phyloP scores from a whole-genome alignment of 2,329 filamentous ascomycete species.

The Immersiporthe knoxdaviesiana region DNA sequence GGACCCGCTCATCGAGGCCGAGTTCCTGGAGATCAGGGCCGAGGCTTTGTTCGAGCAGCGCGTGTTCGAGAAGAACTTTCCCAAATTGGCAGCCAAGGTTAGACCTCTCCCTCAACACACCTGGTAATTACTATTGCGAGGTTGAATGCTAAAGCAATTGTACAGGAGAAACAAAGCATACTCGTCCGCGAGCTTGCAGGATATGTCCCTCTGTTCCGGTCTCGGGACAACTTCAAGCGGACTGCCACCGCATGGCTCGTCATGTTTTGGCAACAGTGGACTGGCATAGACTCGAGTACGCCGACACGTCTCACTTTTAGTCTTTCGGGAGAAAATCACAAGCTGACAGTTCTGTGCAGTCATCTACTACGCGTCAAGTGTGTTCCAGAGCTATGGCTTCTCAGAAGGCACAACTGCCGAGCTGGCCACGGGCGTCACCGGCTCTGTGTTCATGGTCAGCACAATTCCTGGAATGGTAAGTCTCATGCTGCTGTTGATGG shows the following conservation, averaged over 20 bases:
- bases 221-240: slow-evolving; percentile 54
- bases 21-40: slow-evolving; percentile 53
- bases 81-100: slow-evolving; percentile 44
- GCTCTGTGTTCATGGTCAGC: slow-evolving; percentile 38
- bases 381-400: slow-evolving; percentile 29
- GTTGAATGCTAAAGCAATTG: background rate
- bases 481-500: background rate
- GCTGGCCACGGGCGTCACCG: slow-evolving; percentile 41
- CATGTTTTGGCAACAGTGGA: slow-evolving; percentile 55
- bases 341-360: background rate
- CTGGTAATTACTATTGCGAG: background rate
- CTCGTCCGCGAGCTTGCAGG: slow-evolving; percentile 52
- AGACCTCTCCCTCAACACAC: background rate
- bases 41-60: slow-evolving; percentile 48
- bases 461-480: slow-evolving; percentile 33
- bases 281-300: slow-evolving; percentile 44
- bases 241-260: slow-evolving; percentile 47
- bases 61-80: slow-evolving; percentile 48
- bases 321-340: too few species aligned
- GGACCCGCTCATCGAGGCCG: slow-evolving; percentile 44
- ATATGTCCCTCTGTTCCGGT: slow-evolving; percentile 51
- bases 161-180: slow-evolving; percentile 43
- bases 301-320: too few species aligned
- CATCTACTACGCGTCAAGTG: slow-evolving; percentile 29
- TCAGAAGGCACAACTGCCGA: slow-evolving; percentile 38